Evolutionary conservation across 495 filamentous ascomycete species (phyloP), one percentile per base, ranked within the genome.

Genomic region (Pseudevernia furfuracea): DNA sequence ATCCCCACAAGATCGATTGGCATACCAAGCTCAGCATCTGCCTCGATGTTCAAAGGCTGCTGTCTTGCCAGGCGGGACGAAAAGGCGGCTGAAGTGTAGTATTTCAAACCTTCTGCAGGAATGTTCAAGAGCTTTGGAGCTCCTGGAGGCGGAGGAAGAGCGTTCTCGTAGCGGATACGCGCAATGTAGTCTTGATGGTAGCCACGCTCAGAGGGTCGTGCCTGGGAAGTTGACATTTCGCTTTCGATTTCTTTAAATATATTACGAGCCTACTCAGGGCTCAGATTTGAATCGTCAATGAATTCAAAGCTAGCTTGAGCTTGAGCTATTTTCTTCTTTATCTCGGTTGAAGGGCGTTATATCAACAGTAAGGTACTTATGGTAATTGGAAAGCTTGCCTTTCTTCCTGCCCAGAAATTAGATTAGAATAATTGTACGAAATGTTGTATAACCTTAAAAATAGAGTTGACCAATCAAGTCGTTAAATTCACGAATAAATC

Each of bases 1-100:
- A 97, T 87, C 67, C 95, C 94, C 52, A 97, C 88, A 53, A 98
- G 78, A 73, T 98, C 93, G 74, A 98, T 85, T 46, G 90, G 91
- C 93, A 98, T 97, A 43, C 95, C 94, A 64, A 96, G 84, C 78
- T 97, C 95, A 25, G 92, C 92, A 84, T 98, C 95, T 28, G 92
- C 91, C 74, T 97, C 94, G 60, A 98, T 92, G 66, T 96, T 96
- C 7, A 95, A 78, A n/a, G 92, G 86, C 77, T 97, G 92, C 66
- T 95, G 90, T 67, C 92, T 82, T 1, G 90, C 90, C 65, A 98
- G 76, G 59, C 90, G 87, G 38, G 91, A 92, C 32, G 91, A 89
- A 77, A 96, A 97, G 3, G 83, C 85, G 2, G 93, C 88, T 14
- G 86, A 87, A 19, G 93, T 92, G 74, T 96, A 97, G 70, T 91